Conservation (phyloP, 2,329 filamentous ascomycete genomes). For the Dendryphion nanum region DNA sequence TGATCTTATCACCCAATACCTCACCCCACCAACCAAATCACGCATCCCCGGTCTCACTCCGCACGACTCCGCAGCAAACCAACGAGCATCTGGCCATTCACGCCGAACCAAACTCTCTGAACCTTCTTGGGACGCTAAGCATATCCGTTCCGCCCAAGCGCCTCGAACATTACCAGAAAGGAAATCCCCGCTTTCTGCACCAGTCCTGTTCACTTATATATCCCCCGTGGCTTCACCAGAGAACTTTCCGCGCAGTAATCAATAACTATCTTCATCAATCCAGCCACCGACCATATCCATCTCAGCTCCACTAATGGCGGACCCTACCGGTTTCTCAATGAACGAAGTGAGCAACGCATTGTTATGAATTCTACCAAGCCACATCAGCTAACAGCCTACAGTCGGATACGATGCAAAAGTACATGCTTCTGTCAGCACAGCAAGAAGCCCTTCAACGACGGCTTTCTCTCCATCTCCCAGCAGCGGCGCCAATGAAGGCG, state of each 20-base stretch:
- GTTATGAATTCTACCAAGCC: no score
- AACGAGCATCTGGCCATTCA: slow-evolving; percentile 5
- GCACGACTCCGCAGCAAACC: slow-evolving; percentile 14
- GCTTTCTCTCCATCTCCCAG: slow-evolving; percentile 37
- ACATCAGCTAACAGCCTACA: no score
- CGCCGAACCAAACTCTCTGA: slow-evolving; percentile 2
- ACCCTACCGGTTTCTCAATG: no score
- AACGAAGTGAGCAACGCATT: no score
- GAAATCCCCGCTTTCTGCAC: slow-evolving; percentile 1
- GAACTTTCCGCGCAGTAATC: no score
- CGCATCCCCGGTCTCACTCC: no score
- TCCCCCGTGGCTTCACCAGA: no score
- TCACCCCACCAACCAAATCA: slow-evolving; percentile 9
- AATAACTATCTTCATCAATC: no score
- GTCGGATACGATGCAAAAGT: slow-evolving; percentile 40
- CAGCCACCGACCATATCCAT: no score
- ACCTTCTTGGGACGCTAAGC: background rate
- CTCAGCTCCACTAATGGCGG: no score
- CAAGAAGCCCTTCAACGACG: slow-evolving; percentile 41
- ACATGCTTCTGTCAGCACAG: slow-evolving; percentile 41
- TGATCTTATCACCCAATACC: slow-evolving; percentile 8
- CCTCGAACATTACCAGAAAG: background rate
- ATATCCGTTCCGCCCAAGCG: background rate
- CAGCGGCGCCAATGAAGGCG: slow-evolving; percentile 29
- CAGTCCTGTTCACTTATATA: no score